Base-by-base conservation (phyloP, 345 rosid species). In the Odontarrhena argentea region DNA sequence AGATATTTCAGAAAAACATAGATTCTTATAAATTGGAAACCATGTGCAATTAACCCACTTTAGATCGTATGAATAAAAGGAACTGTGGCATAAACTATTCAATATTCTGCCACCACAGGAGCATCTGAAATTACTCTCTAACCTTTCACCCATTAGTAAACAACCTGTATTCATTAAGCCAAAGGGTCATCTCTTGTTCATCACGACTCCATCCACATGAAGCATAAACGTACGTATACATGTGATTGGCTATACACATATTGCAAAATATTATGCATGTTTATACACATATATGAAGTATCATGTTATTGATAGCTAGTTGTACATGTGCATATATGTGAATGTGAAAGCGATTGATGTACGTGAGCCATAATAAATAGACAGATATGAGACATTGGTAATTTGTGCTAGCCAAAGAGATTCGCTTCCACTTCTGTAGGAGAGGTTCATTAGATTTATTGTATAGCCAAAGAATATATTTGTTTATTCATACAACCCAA, bases 341-440 rank as follows among this genome's bases (percentile, higher is more conserved):
- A 37, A 41, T 9, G 5, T 6, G 63, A 74, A 53, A 67, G 30
- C 8, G 77, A 73, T 53, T 67, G 51, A 55, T 74, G 47, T 40
- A 67, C 9, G 49, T 18, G 61, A 52, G 9, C 30, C 25, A 50
- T 14, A 36, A 41, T 14, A 36, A 41, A 51, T 35, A 58, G 48
- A 71, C 26, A 49, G 34, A 72, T 63, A 32, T 9, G 58, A 60
- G 68, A 41, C 46, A 15, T 32, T 74, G 77, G 22, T 18, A 18
- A 41, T 60, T 60, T 74, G 58, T 74, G 73, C 47, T 55, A 54
- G 65, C 63, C 46, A 45, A 52, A 53, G 48, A 60, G 65, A 74
- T 74, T 67, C 77, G 63, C 9, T 74, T 68, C 77, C 77, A 54
- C 53, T 53, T 74, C 55, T 32, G 53, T 55, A 35, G 77, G 77